A percentile compares a stretch with the other conserved stretches of the same genome.
These are phyloP conservation scores for Geranium rotundifolium DNA, from an alignment of 345 rosid genomes.

Conservation along the genomic window DNA sequence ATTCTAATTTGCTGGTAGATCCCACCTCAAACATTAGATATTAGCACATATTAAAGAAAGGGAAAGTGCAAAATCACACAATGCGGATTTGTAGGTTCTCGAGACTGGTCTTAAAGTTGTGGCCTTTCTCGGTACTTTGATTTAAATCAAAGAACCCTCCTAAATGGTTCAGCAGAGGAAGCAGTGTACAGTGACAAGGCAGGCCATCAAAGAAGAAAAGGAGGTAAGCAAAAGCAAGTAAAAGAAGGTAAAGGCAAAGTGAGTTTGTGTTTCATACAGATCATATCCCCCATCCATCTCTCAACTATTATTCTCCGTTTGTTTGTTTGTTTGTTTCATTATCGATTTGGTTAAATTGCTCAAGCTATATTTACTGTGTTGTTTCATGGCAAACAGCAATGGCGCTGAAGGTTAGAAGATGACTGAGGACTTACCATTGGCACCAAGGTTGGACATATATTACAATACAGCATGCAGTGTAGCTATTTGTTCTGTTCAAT, in stretches of 20 bases:
- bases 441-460: not conserved
- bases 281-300: conserved; percentile 10
- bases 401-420: not conserved
- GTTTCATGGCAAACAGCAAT: not conserved
- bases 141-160: conserved; percentile 8
- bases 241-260: conserved; percentile 19
- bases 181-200: not conserved
- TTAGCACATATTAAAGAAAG: not conserved
- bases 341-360: not conserved
- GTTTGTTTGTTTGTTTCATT: conserved; percentile 2
- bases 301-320: conserved; percentile 2
- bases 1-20: conserved; percentile 2
- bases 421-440: not conserved
- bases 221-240: conserved; percentile 5
- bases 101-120: conserved; percentile 32
- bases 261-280: conserved; percentile 6
- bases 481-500: too few species aligned
- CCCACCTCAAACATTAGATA: not conserved
- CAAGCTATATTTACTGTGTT: too few species aligned
- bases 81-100: conserved; percentile 25
- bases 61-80: conserved; percentile 1
- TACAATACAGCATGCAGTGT: not conserved
- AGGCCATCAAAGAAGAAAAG: conserved; percentile 14
- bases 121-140: conserved; percentile 16
- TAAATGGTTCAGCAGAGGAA: not conserved